Base-by-base conservation (phyloP, 2,329 filamentous ascomycete genomes). In the Xenoacremonium recifei region DNA sequence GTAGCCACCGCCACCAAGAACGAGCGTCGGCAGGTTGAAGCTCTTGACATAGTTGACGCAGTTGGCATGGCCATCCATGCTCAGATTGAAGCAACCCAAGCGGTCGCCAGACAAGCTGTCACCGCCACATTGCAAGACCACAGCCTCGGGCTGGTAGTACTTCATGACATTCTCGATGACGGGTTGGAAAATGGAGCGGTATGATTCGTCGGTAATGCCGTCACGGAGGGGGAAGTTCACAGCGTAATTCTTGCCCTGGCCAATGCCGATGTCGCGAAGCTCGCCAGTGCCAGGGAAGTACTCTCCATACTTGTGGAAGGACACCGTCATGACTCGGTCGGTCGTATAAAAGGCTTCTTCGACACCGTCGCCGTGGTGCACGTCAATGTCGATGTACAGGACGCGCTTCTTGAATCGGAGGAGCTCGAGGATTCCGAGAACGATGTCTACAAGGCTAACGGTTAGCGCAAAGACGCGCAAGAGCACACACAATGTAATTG, bases 381-480 rank as follows among this genome's bases (percentile, higher is more conserved):
- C 90, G 61, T 96, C 90, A 48, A 96, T 95, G 59, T 96, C 90
- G 65, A 99, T 89, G 70, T 99, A 99, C 36, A 99, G 80, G n/a
- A 99, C 92, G 42, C 93, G 87, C 60, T 93, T 87, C 62, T 96
- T 89, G 65, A 90, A 85, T 40, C 89, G 88, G 7, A 99, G 77
- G 3, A 99, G 80, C 61, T 97, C 89, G 37, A 97, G 84, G 54
- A 96, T 95, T 21, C 89, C 90, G 29, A 99, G 84, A 23, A 99
- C 93, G 49, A 99, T 97, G 67, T 99, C 80, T 96, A 70, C n/a
- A 10, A 21, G 13, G 25, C 36, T 4, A n/a, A n/a, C n/a, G 21
- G 30, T 54, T 43, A 49, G 45, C 29, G 4, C 10, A 6, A 9
- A 7, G 16, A 15, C 9, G 25, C 3, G n/a, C 23, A 12, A 16